phyloP scores from a whole-genome alignment of 1,284 basidiomycete species.

The Hemileia vastatrix region DNA sequence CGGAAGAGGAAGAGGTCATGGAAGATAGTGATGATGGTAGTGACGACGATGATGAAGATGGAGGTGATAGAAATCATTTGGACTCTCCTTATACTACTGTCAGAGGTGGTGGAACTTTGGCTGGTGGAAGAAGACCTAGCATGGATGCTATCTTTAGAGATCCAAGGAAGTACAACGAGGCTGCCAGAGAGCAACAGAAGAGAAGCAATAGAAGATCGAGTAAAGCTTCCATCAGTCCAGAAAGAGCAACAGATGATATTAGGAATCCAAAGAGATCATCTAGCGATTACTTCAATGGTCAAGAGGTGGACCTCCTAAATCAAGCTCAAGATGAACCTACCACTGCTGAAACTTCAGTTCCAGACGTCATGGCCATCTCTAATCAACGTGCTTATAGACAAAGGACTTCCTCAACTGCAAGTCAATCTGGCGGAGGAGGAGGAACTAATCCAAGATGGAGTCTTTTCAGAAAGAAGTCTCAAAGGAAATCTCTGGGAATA shows the following conservation, averaged over 20 bases:
- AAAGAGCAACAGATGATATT: not conserved
- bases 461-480: constrained; percentile 31
- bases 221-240: not conserved
- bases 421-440: constrained; percentile 18
- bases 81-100: constrained; percentile 22
- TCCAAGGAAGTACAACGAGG: constrained; percentile 35
- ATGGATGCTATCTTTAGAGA: constrained; percentile 34
- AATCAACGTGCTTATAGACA: constrained; percentile 19
- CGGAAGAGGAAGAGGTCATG: constrained; percentile 32
- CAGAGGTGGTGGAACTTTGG: constrained; percentile 6
- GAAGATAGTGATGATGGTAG: constrained; percentile 31
- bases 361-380: constrained; percentile 21
- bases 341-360: constrained; percentile 12
- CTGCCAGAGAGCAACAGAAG: constrained; percentile 28
- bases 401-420: constrained; percentile 28
- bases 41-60: constrained; percentile 32
- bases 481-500: constrained; percentile 32
- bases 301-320: not conserved
- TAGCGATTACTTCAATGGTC: not conserved
- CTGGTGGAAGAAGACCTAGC: constrained; percentile 25
- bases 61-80: constrained; percentile 17
- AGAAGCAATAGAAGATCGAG: not conserved
- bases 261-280: not conserved
- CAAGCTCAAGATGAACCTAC: constrained; percentile 1
- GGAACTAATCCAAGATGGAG: constrained; percentile 23